Percentiles rank a stretch among this genome's conserved stretches.
These are phyloP conservation scores for Aspergillus proliferans DNA, from an alignment of 2,329 filamentous ascomycete species.

Conservation along the genomic window DNA sequence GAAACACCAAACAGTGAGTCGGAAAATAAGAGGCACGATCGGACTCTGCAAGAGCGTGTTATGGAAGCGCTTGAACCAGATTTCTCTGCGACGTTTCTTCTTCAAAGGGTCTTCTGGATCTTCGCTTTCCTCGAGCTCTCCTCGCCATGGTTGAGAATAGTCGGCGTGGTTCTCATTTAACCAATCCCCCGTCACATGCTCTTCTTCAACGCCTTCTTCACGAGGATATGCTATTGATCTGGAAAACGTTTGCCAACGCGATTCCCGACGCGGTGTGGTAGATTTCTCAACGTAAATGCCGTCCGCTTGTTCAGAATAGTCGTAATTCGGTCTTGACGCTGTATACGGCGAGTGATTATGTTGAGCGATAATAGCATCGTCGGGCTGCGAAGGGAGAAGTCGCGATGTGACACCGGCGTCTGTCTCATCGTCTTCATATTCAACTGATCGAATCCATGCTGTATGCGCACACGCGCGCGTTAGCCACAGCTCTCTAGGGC, in stretches of 20 bases:
- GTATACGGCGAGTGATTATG: conserved; percentile 39
- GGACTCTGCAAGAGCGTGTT: conserved; percentile 69
- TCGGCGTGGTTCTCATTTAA: conserved; percentile 39
- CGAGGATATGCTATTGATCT: conserved; percentile 38
- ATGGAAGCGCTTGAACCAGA: conserved; percentile 57
- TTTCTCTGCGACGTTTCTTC: conserved; percentile 46
- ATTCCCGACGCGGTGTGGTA: conserved; percentile 26
- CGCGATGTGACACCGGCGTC: conserved; percentile 27
- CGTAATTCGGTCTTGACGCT: conserved; percentile 18
- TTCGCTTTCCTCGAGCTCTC: conserved; percentile 42
- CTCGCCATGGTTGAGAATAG: conserved; percentile 49
- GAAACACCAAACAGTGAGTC: conserved; percentile 74
- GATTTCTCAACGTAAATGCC: conserved; percentile 2
- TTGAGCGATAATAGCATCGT: conserved; percentile 40
- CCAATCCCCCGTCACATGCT: conserved; percentile 42
- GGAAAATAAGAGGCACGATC: conserved; percentile 77
- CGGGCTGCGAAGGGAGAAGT: conserved; percentile 32
- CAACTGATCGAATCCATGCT: conserved; percentile 42
- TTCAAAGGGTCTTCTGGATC: conserved; percentile 45
- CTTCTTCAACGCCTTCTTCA: conserved; percentile 28
- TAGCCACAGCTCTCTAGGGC: background rate
- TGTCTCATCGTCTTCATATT: conserved; percentile 30
- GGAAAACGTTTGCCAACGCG: conserved; percentile 43
- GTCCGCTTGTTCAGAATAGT: conserved; percentile 4
- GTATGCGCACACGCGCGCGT: background rate